A percentile compares a stretch with the other conserved stretches of the same genome.
Conservation (phyloP, 805 yeast species). For the Metschnikowia proteae region DNA sequence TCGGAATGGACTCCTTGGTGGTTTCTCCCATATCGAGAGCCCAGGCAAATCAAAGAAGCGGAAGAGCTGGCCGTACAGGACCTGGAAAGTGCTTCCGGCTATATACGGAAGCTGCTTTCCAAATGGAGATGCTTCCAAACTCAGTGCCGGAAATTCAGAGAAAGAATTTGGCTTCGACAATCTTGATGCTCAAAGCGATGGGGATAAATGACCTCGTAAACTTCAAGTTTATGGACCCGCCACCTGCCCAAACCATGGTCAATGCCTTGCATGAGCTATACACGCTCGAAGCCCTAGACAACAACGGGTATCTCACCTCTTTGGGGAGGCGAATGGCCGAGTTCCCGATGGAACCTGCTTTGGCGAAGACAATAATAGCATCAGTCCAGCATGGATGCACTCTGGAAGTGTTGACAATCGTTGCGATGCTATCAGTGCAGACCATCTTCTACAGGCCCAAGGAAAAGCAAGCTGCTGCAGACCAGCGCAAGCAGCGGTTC, state of each 20-base stretch:
- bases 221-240: slow-evolving; percentile 92
- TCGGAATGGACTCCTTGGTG: slow-evolving; percentile 86
- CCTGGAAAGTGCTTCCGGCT: slow-evolving; percentile 92
- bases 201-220: slow-evolving; percentile 76
- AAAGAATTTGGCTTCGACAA: slow-evolving; percentile 79
- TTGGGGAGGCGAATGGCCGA: slow-evolving; percentile 85
- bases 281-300: slow-evolving; percentile 78
- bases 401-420: slow-evolving; percentile 74
- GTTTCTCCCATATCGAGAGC: slow-evolving; percentile 91
- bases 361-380: slow-evolving; percentile 75
- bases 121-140: slow-evolving; percentile 71
- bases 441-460: slow-evolving; percentile 78
- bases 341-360: slow-evolving; percentile 90
- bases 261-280: slow-evolving; percentile 81
- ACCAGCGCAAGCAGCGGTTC: slow-evolving; percentile 68
- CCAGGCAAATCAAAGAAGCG: slow-evolving; percentile 92
- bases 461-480: slow-evolving; percentile 72
- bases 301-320: slow-evolving; percentile 67
- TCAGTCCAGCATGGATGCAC: slow-evolving; percentile 70
- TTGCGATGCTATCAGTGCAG: slow-evolving; percentile 89
- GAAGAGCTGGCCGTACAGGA: slow-evolving; percentile 96
- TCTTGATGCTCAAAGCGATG: slow-evolving; percentile 83
- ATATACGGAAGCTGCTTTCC: slow-evolving; percentile 80
- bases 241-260: slow-evolving; percentile 68
- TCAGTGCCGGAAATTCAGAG: slow-evolving; percentile 90